Evolutionary conservation across 2,329 filamentous ascomycete species (phyloP), one percentile per base, ranked within the genome.

Genomic region (Botryotinia convoluta): DNA sequence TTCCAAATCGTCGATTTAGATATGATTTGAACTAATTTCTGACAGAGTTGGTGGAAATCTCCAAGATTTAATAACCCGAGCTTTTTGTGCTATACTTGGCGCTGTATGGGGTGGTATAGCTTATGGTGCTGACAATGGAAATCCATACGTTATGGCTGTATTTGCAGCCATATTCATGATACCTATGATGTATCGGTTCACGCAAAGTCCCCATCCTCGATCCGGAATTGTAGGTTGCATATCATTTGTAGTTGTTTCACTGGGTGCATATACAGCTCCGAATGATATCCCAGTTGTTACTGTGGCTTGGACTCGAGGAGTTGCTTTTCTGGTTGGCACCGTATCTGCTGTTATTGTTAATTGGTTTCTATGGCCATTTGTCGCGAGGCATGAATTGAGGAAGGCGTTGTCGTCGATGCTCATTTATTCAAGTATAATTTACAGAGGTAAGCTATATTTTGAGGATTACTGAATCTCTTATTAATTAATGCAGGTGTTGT

Each of bases 341-440:
- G 82, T 87, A 1, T 83, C 85, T 1, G 87, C 88, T 0, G 83
- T 89, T 18, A 74, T 88, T 1, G 84, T 89, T 22, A 90, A 89
- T 75, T 90, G 87, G 87, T 77, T 88, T 20, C 80, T 90, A 5
- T 90, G 88, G 88, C 88, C 88, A 3, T 90, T 90, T 75, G 84
- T 90, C 8, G 88, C 88, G 18, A 83, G 88, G 20, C 87, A 89
- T 76, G 88, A 89, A 78, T 83, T 90, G 22, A 82, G 88, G 35
- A 86, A 85, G 73, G 87, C 86, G 0, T 79, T 89, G 2, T 87
- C 87, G 0, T 82, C 84, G 3, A 89, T 88, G 86, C 82, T 90
- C 76, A 86, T 89, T 67, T 88, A 88, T 76, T 84, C 86, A 73
- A 87, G 86, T 73, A 85, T 89, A 74, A 83, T 89, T 12, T 90